Conservation (phyloP, 2,329 filamentous ascomycete species). For the Xylaria hypoxylon region DNA sequence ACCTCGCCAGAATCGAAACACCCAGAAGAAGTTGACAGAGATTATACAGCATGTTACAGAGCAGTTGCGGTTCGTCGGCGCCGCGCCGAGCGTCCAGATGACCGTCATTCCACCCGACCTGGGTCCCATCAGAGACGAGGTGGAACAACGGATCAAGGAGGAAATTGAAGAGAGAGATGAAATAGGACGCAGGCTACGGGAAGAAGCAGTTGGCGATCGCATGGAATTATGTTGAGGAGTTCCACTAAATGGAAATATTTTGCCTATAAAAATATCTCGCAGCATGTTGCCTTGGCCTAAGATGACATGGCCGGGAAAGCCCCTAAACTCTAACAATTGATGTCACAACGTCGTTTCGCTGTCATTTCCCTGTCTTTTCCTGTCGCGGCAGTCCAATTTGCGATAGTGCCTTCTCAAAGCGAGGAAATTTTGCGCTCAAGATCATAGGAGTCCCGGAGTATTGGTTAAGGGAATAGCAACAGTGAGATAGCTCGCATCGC, state of each 20-base stretch:
- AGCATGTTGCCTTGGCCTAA: not conserved
- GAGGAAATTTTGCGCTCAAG: not conserved
- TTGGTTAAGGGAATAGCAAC: not conserved
- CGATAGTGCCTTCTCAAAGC: not conserved
- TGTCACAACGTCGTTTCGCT: not conserved
- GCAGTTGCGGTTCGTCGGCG: conserved; percentile 86
- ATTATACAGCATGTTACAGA: conserved; percentile 84
- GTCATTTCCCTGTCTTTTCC: not conserved
- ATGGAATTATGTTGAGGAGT: conserved; percentile 60
- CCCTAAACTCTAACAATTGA: not conserved
- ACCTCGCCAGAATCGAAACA: conserved; percentile 80
- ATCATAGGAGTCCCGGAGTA: not conserved
- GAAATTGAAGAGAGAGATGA: conserved; percentile 71
- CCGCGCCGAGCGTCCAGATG: conserved; percentile 89
- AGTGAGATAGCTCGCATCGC: not conserved
- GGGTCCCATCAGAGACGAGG: conserved; percentile 72
- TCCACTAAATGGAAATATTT: not conserved
- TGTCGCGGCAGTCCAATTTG: not conserved
- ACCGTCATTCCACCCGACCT: conserved; percentile 83
- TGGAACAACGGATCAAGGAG: conserved; percentile 75
- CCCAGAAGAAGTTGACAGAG: conserved; percentile 77
- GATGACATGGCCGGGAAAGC: not conserved
- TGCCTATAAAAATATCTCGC: not conserved
- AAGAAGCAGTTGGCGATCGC: conserved; percentile 67
- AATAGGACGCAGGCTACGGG: conserved; percentile 61